phyloP scores from a whole-genome alignment of 176 grass and related monocot genomes.

The Poa pratensis region DNA sequence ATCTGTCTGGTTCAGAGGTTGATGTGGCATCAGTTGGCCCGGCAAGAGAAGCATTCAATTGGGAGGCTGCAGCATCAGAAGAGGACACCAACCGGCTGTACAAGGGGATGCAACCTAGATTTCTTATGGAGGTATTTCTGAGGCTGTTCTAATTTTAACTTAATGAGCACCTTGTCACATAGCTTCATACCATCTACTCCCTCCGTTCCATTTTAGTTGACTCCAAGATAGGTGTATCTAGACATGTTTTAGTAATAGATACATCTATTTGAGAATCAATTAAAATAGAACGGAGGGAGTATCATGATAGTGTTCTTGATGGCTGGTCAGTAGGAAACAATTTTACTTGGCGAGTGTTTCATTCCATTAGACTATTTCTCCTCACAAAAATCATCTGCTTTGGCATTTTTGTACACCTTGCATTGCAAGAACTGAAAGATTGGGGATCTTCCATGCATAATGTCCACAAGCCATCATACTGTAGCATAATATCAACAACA shows the following conservation, averaged over 20 bases:
- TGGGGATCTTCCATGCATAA: conserved; percentile 2
- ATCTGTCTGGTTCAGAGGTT: conserved; percentile 62
- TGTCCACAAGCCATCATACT: background rate
- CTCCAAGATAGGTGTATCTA: too few relatives aligned
- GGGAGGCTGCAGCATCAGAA: conserved; percentile 52
- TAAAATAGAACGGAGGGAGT: too few relatives aligned
- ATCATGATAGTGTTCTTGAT: too few relatives aligned
- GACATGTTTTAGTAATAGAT: too few relatives aligned
- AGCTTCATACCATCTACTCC: conserved; percentile 12
- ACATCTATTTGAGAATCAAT: too few relatives aligned
- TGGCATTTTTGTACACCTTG: conserved; percentile 9
- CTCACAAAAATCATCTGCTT: background rate
- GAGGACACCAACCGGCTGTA: conserved; percentile 70
- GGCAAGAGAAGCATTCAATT: conserved; percentile 61
- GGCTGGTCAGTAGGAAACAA: background rate
- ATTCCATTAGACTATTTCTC: conserved; percentile 14
- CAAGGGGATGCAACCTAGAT: conserved; percentile 80
- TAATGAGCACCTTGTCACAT: background rate
- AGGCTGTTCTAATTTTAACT: conserved; percentile 17
- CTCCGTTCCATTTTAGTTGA: too few relatives aligned
- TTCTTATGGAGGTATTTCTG: conserved; percentile 75
- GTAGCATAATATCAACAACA: background rate
- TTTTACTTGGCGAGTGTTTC: background rate
- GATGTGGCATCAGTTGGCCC: conserved; percentile 35
- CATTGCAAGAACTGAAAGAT: conserved; percentile 17